Percentiles rank a stretch among this genome's conserved stretches.
Evolutionary conservation across 2,329 filamentous ascomycete species (phyloP).

Genomic region (Fusarium foetens): DNA sequence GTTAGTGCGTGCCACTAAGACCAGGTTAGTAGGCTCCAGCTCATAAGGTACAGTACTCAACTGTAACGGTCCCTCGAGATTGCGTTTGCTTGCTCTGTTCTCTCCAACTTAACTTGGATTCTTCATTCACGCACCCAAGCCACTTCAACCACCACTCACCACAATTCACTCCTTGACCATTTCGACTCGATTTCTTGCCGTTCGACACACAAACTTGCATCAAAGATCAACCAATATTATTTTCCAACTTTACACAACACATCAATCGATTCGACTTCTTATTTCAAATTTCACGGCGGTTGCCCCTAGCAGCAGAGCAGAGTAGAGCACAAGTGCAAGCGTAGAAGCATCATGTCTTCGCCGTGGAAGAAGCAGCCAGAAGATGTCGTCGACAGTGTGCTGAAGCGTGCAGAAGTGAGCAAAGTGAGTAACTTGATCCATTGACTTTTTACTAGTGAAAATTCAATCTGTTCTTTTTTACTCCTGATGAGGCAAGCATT

Average conservation of each 20-base stretch:
- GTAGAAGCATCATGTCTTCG: conserved; percentile 62
- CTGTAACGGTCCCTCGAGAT: conserved; percentile 27
- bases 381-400: conserved; percentile 73
- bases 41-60: conserved; percentile 14
- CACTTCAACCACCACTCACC: conserved; percentile 27
- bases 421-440: conserved; percentile 64
- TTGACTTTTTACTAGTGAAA: neutral
- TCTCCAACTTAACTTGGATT: conserved; percentile 22
- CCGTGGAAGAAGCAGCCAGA: conserved; percentile 72
- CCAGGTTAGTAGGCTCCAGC: conserved; percentile 26
- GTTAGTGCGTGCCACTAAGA: conserved; percentile 14
- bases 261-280: conserved; percentile 8
- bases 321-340: conserved; percentile 26
- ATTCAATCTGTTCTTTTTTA: neutral
- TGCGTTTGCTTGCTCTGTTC: conserved; percentile 8
- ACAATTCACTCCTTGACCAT: conserved; percentile 30
- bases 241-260: neutral
- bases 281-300: conserved; percentile 16
- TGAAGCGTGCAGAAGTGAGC: conserved; percentile 78
- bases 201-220: neutral
- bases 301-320: conserved; percentile 39
- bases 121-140: conserved; percentile 25
- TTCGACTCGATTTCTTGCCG: conserved; percentile 17
- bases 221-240: conserved; percentile 1
- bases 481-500: neutral